Percentiles rank a stretch among this genome's conserved stretches.
These are phyloP conservation scores for Calonectria ilicicola DNA, from an alignment of 2,329 filamentous ascomycete species.

Conservation along the genomic window DNA sequence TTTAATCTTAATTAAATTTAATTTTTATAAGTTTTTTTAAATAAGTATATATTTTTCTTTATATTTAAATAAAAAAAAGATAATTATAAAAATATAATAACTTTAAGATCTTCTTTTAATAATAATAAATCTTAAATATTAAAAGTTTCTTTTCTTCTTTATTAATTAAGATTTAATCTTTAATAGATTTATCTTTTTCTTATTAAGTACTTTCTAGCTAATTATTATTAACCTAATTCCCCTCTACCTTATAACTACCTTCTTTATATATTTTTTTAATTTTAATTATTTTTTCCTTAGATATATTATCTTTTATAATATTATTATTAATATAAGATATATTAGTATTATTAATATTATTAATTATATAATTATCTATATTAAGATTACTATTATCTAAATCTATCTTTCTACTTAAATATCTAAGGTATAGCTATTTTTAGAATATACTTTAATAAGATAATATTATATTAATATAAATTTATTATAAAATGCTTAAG, in stretches of 20 bases:
- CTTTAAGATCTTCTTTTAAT: background rate
- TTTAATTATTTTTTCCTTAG: background rate
- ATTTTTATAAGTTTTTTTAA: background rate
- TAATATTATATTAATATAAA: constrained; percentile 14
- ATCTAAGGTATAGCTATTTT: background rate
- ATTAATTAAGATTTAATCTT: background rate
- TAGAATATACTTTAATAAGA: background rate
- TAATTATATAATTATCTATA: background rate
- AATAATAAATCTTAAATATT: constrained; percentile 4
- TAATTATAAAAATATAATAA: constrained; percentile 14
- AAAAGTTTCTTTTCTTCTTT: background rate
- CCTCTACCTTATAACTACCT: too few relatives aligned
- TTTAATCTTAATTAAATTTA: background rate
- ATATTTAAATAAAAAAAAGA: background rate
- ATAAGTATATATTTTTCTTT: background rate
- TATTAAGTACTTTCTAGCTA: too few relatives aligned
- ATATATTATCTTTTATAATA: too few relatives aligned
- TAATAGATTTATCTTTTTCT: background rate
- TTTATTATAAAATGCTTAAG: constrained; percentile 4
- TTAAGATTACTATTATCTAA: background rate
- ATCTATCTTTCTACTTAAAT: background rate
- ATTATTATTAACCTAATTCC: too few relatives aligned
- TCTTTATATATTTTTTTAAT: too few relatives aligned
- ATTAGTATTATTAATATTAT: background rate
- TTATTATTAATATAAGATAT: background rate